A percentile compares a stretch with the other conserved stretches of the same genome.
Evolutionary conservation across 148 eudicot genomes (phyloP).

Genomic region (Spergularia bocconei): DNA sequence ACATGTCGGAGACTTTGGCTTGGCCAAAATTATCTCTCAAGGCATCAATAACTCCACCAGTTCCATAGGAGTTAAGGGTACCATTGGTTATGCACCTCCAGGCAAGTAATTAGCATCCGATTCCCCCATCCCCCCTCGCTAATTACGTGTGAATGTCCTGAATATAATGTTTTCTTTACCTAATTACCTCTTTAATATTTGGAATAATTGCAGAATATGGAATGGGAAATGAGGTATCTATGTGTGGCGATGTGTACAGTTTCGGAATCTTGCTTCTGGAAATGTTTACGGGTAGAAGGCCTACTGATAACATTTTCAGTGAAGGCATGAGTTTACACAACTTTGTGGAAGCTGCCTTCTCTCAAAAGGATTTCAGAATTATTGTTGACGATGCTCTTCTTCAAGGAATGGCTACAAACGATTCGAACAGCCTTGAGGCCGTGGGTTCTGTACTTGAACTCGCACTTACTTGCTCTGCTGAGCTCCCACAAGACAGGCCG

Average conservation of each 20-base stretch:
- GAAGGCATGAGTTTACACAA: conserved; percentile 10
- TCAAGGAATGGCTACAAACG: background rate
- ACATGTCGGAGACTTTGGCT: conserved; percentile 38
- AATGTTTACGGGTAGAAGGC: conserved; percentile 19
- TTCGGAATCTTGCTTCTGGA: conserved; percentile 28
- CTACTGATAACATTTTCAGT: conserved; percentile 18
- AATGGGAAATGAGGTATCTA: conserved; percentile 20
- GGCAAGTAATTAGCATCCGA: background rate
- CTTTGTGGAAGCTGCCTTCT: conserved; percentile 12
- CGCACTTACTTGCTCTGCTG: conserved; percentile 8
- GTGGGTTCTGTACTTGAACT: background rate
- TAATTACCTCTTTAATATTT: background rate
- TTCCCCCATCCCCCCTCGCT: too few species aligned
- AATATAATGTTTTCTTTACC: background rate
- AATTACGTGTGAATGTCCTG: background rate
- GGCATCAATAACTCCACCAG: conserved; percentile 7
- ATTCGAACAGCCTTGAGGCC: background rate
- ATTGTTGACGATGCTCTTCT: conserved; percentile 13
- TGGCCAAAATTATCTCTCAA: conserved; percentile 28
- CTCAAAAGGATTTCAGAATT: background rate
- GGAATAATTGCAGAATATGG: conserved; percentile 25
- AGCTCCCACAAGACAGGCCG: conserved; percentile 2
- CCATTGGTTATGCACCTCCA: conserved; percentile 31
- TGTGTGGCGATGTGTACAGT: conserved; percentile 25
- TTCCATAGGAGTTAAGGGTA: conserved; percentile 23